Base-by-base conservation (phyloP, 495 filamentous ascomycete species). In the Tuber umbilicatum region DNA sequence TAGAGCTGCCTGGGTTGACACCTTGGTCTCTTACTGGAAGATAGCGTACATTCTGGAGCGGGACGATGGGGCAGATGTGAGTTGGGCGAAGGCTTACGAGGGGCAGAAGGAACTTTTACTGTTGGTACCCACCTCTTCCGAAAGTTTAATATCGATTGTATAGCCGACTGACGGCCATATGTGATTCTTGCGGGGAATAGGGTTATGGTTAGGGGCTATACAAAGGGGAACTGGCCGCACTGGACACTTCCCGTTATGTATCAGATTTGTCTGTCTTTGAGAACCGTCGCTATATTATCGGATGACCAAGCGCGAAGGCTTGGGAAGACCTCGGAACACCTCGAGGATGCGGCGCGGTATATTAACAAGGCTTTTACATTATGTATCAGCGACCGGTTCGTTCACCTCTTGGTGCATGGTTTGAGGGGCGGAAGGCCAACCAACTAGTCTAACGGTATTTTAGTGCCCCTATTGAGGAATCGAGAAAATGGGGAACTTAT, bases 401-500 rank as follows among this genome's bases (percentile, higher is more conserved):
- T 84, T 77, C 42, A 38, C 55, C 35, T 7, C 14, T 64, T 35
- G 2, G 55, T 35, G 27, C 27, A 35, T 64, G 10, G 14, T 27
- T 64, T 64, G 5, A 31, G 55, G 14, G 27, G 12, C 12, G 4
- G 27, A 7, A 64, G 55, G 14, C 16, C 14, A 43, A 76, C 69
- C 21, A 71, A 39, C 40, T 43, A n/a, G n/a, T n/a, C n/a, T n/a
- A 67, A 71, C 47, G 19, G 1, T 70, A 37, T 19, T 5, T 74
- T 73, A 97, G 94, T 75, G 91, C 93, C 27, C 89, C 93, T 10
- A 85, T 97, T 38, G 91, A 94, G 81, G 91, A 95, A 68, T 97
- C 94, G 0, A 89, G 96, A 10, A 99, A 98, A 87, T 98, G 96
- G 96, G 96, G 92, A 0, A 89, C 94, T 64, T 99, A 98, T 85